Evolutionary conservation across 257 asterid species (phyloP).

Genomic region (Solanum gandarillasii): DNA sequence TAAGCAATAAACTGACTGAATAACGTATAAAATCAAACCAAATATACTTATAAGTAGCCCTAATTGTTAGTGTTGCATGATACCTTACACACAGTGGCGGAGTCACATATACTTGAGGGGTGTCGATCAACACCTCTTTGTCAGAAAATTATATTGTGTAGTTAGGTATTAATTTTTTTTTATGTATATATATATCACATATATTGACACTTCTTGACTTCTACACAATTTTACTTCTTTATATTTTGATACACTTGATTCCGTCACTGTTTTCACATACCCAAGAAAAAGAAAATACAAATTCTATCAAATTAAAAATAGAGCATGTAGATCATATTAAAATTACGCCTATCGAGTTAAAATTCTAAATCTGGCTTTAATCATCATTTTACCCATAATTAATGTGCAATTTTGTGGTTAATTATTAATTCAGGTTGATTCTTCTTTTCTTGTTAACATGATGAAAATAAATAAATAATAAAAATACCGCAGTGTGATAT

Average conservation of each 20-base stretch:
- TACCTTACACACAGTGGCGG: not conserved
- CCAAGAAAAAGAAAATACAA: no score
- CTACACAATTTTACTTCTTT: no score
- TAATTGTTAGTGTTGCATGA: not conserved
- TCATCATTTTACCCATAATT: not conserved
- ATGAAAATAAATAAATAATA: not conserved
- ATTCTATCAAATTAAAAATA: no score
- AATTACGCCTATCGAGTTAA: not conserved
- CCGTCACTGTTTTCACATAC: no score
- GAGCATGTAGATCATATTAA: not conserved
- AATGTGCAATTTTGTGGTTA: not conserved
- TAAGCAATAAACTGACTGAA: no score
- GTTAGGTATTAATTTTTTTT: not conserved
- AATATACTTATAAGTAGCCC: not conserved
- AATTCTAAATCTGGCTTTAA: not conserved
- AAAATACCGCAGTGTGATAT: no score
- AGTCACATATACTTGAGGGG: not conserved
- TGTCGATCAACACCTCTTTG: not conserved
- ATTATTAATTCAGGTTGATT: not conserved
- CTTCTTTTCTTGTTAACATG: not conserved
- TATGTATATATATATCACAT: not conserved
- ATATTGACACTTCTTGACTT: no score
- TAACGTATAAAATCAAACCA: not conserved
- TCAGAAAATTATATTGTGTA: no score
- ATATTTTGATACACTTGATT: not conserved